phyloP scores from a whole-genome alignment of 2,329 filamentous ascomycete species.

The Hymenoscyphus scutula region DNA sequence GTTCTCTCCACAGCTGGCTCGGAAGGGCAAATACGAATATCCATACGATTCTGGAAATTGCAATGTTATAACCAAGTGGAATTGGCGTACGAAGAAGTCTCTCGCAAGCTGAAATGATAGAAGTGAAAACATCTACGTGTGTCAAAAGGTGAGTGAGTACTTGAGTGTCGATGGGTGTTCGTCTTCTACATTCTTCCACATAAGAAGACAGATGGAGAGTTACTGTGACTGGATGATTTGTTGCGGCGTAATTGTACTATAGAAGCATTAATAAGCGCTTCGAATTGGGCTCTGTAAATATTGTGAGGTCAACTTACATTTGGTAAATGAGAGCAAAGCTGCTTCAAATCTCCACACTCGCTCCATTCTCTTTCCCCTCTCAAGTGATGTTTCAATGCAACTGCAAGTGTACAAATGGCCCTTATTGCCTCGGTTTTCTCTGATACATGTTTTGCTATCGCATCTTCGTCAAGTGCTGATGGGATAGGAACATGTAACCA shows the following conservation, averaged over 20 bases:
- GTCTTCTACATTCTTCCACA: constrained; percentile 22
- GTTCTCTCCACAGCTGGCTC: constrained; percentile 25
- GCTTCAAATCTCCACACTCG: no score
- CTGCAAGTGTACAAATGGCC: not conserved
- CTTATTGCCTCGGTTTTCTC: constrained; percentile 12
- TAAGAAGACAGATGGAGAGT: constrained; percentile 23
- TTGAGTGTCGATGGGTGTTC: constrained; percentile 25
- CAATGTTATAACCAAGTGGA: constrained; percentile 30
- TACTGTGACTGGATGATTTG: constrained; percentile 6
- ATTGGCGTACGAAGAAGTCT: constrained; percentile 29
- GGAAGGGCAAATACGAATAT: constrained; percentile 29
- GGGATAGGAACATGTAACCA: constrained; percentile 20
- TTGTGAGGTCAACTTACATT: no score
- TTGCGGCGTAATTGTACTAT: no score
- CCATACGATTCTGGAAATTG: constrained; percentile 30
- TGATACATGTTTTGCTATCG: not conserved
- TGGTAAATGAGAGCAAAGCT: no score
- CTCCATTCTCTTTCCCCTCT: no score
- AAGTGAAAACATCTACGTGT: constrained; percentile 27
- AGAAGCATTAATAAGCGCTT: no score
- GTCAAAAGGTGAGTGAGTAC: constrained; percentile 30
- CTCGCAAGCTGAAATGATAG: constrained; percentile 29
- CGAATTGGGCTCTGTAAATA: no score
- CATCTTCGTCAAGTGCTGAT: not conserved
- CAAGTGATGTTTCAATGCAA: no score